phyloP scores from a whole-genome alignment of 805 yeast genomes.

The Komagataella kurtzmanii region DNA sequence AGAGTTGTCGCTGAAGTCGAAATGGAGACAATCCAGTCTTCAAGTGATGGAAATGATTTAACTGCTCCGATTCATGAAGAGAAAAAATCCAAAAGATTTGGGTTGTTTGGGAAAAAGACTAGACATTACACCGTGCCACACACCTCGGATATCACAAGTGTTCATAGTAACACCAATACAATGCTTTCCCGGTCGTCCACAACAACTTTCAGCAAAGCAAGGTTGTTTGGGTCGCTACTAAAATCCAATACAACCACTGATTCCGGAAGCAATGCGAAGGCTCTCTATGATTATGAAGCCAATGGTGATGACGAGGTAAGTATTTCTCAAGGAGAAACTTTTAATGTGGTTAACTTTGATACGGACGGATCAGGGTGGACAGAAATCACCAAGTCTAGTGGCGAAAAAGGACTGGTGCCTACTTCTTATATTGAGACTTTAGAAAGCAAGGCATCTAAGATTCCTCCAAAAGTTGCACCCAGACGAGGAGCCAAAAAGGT shows the following conservation, averaged over 20 bases:
- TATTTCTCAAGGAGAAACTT: slow-evolving; percentile 43
- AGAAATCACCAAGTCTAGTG: slow-evolving; percentile 30
- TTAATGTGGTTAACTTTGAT: slow-evolving; percentile 51
- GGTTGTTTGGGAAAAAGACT: slow-evolving; percentile 10
- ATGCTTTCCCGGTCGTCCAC: slow-evolving; percentile 3
- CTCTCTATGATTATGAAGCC: slow-evolving; percentile 52
- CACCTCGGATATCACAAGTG: background rate
- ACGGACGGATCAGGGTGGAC: slow-evolving; percentile 91
- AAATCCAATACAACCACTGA: slow-evolving; percentile 8
- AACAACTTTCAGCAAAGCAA: slow-evolving; percentile 8
- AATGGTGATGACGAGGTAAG: slow-evolving; percentile 66
- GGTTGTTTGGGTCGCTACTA: slow-evolving; percentile 22
- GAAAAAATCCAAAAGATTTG: slow-evolving; percentile 49
- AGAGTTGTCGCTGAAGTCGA: slow-evolving; percentile 75
- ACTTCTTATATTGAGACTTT: slow-evolving; percentile 53
- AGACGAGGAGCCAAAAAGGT: slow-evolving; percentile 57
- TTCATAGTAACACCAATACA: background rate
- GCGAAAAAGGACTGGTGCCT: slow-evolving; percentile 69
- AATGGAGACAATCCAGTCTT: slow-evolving; percentile 79
- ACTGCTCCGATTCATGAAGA: slow-evolving; percentile 38
- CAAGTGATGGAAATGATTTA: slow-evolving; percentile 65
- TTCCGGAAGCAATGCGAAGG: slow-evolving; percentile 21
- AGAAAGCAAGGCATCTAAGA: slow-evolving; percentile 18
- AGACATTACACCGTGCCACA: background rate
- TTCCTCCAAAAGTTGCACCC: slow-evolving; percentile 76